Conservation (phyloP, 257 asterid genomes). For the Rehmannia glutinosa region DNA sequence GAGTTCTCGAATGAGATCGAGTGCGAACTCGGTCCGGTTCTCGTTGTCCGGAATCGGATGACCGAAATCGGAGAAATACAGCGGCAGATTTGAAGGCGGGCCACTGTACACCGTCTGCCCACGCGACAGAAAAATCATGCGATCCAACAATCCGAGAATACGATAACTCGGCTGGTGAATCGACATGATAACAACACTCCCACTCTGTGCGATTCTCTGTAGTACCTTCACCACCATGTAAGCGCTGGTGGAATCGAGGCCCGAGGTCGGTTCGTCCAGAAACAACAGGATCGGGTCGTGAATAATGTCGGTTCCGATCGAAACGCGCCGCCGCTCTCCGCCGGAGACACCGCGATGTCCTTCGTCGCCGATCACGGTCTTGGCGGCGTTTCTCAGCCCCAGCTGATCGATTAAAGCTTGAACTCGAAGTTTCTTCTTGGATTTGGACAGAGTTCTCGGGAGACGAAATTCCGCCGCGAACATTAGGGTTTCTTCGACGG, state of each 20-base stretch:
- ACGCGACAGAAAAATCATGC: constrained; percentile 59
- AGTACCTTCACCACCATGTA: constrained; percentile 77
- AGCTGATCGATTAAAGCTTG: constrained; percentile 44
- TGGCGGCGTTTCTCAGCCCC: constrained; percentile 40
- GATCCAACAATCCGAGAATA: constrained; percentile 55
- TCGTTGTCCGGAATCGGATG: constrained; percentile 76
- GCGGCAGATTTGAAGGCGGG: constrained; percentile 45
- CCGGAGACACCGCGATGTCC: constrained; percentile 70
- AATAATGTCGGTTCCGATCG: constrained; percentile 77
- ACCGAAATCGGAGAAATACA: constrained; percentile 61
- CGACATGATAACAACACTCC: constrained; percentile 78
- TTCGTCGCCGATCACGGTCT: constrained; percentile 49
- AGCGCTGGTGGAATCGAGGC: constrained; percentile 84
- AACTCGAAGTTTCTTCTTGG: constrained; percentile 43
- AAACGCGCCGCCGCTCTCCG: constrained; percentile 68
- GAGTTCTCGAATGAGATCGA: constrained; percentile 67
- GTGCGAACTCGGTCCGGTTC: constrained; percentile 64
- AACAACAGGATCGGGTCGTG: constrained; percentile 77
- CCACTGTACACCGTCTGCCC: constrained; percentile 85
- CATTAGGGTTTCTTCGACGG: constrained; percentile 78
- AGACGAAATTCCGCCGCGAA: constrained; percentile 80
- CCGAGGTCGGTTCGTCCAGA: constrained; percentile 83
- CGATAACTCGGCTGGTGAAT: constrained; percentile 83
- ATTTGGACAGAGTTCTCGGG: constrained; percentile 41
- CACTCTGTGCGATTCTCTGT: constrained; percentile 78